These are phyloP conservation scores for Bryoglossum gracile DNA, from an alignment of 495 filamentous ascomycete species.

Conservation along the genomic window DNA sequence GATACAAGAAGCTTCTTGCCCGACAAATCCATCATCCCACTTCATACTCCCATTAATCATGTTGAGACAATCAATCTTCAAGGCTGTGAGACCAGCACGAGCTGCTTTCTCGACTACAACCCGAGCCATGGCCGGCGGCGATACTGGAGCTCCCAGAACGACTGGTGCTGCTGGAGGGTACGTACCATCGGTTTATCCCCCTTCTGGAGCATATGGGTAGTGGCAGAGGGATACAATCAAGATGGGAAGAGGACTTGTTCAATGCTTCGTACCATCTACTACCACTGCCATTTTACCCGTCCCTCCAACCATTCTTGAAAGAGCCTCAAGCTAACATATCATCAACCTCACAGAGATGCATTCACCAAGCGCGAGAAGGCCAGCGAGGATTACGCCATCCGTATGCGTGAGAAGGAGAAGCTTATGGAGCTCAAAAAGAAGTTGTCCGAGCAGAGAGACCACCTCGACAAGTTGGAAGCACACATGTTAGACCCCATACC, in stretches of 20 bases:
- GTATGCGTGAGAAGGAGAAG: slow-evolving; percentile 81
- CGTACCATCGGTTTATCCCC: too few species aligned
- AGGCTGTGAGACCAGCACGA: slow-evolving; percentile 45
- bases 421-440: slow-evolving; percentile 66
- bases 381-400: slow-evolving; percentile 74
- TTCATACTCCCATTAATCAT: slow-evolving; percentile 36
- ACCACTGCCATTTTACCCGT: too few species aligned
- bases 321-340: too few species aligned
- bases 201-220: too few species aligned
- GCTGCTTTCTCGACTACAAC: slow-evolving; percentile 55
- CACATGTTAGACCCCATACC: slow-evolving; percentile 65
- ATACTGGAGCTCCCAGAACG: slow-evolving; percentile 55
- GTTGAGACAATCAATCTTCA: slow-evolving; percentile 58
- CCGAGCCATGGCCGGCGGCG: slow-evolving; percentile 57
- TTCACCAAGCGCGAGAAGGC: slow-evolving; percentile 90
- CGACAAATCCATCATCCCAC: not conserved
- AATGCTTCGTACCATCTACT: too few species aligned
- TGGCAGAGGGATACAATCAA: too few species aligned
- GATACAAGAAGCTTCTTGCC: slow-evolving; percentile 12
- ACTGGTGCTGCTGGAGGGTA: slow-evolving; percentile 37
- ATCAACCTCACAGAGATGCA: slow-evolving; percentile 71
- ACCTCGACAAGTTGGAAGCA: slow-evolving; percentile 74
- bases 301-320: too few species aligned
- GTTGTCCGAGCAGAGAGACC: slow-evolving; percentile 68
- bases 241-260: too few species aligned